A percentile compares a stretch with the other conserved stretches of the same genome.
Evolutionary conservation across 2,329 filamentous ascomycete genomes (phyloP).

Genomic region (Sarocladiaceae sp.): DNA sequence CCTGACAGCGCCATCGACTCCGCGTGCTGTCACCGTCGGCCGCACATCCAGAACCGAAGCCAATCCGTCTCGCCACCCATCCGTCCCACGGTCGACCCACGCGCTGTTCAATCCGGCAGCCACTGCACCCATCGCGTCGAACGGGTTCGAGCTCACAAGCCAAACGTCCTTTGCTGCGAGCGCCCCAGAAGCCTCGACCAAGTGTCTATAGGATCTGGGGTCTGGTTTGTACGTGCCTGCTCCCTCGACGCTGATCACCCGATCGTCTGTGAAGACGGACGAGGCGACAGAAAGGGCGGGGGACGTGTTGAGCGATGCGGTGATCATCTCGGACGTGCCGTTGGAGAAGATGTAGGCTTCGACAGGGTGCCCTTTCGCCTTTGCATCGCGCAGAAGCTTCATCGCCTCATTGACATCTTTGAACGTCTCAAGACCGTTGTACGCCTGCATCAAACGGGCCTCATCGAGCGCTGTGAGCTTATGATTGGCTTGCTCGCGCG

Average conservation of each 20-base stretch:
- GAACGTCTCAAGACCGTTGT: conserved; percentile 59
- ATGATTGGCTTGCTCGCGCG: conserved; percentile 45
- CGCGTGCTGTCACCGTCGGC: conserved; percentile 48
- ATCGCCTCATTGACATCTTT: conserved; percentile 55
- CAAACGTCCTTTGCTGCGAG: conserved; percentile 47
- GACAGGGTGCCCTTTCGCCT: conserved; percentile 26
- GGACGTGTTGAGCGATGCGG: conserved; percentile 51
- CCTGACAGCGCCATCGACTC: conserved; percentile 51
- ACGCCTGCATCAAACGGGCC: conserved; percentile 50
- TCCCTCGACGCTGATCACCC: conserved; percentile 56
- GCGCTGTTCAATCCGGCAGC: conserved; percentile 54
- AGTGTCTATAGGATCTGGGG: conserved; percentile 52
- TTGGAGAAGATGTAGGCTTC: conserved; percentile 64
- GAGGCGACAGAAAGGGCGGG: conserved; percentile 42
- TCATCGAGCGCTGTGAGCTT: conserved; percentile 14
- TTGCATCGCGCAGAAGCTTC: conserved; percentile 28
- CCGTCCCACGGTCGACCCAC: conserved; percentile 59
- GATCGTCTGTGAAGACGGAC: conserved; percentile 33
- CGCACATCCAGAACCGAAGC: conserved; percentile 35
- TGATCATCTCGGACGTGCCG: conserved; percentile 58
- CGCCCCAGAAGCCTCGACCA: conserved; percentile 42
- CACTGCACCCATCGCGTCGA: conserved; percentile 62
- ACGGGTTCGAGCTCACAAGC: conserved; percentile 67
- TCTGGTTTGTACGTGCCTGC: conserved; percentile 58
- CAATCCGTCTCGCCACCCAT: conserved; percentile 60